Base-by-base conservation (phyloP, 148 eudicot species). In the Drosera capensis region DNA sequence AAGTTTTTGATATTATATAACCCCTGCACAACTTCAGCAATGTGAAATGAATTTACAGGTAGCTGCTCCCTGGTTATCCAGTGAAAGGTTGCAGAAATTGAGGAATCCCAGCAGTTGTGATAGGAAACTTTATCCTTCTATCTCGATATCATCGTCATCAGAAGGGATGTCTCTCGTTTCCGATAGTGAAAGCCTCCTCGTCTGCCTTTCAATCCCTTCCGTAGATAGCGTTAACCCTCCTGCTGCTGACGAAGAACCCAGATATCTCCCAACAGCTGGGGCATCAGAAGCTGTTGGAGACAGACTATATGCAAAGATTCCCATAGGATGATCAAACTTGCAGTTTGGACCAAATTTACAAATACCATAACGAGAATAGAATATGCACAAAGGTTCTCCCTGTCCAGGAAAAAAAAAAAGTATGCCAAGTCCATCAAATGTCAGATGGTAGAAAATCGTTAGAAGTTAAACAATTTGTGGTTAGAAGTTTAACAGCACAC, bases 331-430 rank as follows among this genome's bases (percentile, higher is more conserved):
- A 52, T 83, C 86, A 57, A 79, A 88, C 67, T 83, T 88, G 81
- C 94, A 80, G 71, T 84, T 82, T 51, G 96, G 88, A 43, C 96
- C 96, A 49, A 82, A 87, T 62, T 87, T 87, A 80, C 96, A 87
- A 40, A 87, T 82, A 8, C 96, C 96, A 67, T 86, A 82, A 29
- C 96, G 79, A 25, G 94, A 82, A 59, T 86, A 86, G 51, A 82
- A 86, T 52, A 86, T 70, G 74, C 96, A 86, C 59, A 82, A 40
- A 16, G 96, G 94, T 56, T 86, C 94, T 48, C 94, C 94, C 96
- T 86, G 71, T 57, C n/a, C n/a, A 34, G 14, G 23, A 41, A 17
- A 5, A 38, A 19, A n/a, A 2, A 8, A 20, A 55, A 4, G n/a
- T 11, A 34, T 34, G 38, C 9, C 14, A 34, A 11, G 11, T 11